phyloP scores from a whole-genome alignment of 345 rosid genomes.

The Pistacia vera region DNA sequence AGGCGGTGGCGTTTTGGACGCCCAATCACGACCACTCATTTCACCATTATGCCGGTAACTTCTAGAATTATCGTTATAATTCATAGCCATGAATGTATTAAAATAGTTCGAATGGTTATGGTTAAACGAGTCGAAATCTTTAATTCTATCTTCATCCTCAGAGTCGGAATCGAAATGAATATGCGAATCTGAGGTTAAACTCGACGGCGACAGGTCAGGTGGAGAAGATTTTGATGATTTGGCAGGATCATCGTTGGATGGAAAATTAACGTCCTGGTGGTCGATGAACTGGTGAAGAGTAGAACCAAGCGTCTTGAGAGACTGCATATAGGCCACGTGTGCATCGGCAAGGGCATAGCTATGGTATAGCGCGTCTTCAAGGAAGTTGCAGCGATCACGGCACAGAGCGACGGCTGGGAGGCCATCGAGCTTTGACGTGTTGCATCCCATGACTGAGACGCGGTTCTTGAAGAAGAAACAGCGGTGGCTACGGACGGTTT shows the following conservation, averaged over 20 bases:
- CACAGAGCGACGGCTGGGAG: constrained; percentile 63
- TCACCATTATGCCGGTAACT: constrained; percentile 1
- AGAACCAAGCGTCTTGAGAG: constrained; percentile 50
- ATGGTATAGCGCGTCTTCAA: constrained; percentile 56
- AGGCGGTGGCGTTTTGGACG: constrained; percentile 46
- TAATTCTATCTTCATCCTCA: constrained; percentile 42
- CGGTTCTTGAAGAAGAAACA: too few relatives aligned
- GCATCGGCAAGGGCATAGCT: constrained; percentile 60
- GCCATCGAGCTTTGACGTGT: constrained; percentile 52
- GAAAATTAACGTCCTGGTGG: not conserved
- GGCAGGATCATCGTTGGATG: constrained; percentile 5
- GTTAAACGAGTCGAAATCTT: constrained; percentile 18
- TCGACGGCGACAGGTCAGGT: constrained; percentile 31
- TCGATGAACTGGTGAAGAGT: constrained; percentile 45
- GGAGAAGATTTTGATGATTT: constrained; percentile 22
- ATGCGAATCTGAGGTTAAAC: constrained; percentile 48
- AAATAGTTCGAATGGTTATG: constrained; percentile 16
- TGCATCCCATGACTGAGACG: constrained; percentile 45
- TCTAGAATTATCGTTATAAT: constrained; percentile 1
- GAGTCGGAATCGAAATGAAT: constrained; percentile 53
- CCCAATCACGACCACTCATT: constrained; percentile 11
- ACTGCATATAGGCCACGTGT: constrained; percentile 50
- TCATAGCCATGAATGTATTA: not conserved
- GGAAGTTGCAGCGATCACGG: constrained; percentile 58
- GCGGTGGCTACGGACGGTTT: not conserved